Evolutionary conservation across 1,284 basidiomycete genomes (phyloP).

Genomic region (Fomitopsis palustris): DNA sequence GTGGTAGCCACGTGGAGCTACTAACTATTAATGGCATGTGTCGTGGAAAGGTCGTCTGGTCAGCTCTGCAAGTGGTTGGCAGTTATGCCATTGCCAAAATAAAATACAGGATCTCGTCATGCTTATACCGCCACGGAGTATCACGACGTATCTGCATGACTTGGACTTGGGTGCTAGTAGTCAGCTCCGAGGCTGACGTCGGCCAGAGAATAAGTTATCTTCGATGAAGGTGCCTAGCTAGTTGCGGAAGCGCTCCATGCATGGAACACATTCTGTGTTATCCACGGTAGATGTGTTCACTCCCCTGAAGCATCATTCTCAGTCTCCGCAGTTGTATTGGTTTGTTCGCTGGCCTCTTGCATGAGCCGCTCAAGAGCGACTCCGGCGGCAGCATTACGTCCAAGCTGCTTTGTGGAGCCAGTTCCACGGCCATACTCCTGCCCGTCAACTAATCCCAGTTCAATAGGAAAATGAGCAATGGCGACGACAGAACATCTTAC

Average conservation of each 20-base stretch:
- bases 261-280: neutral
- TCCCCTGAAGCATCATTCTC: neutral
- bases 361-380: conserved; percentile 38
- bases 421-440: conserved; percentile 39
- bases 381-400: conserved; percentile 53
- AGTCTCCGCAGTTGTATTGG: neutral
- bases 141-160: neutral
- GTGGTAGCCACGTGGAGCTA: neutral
- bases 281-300: no score
- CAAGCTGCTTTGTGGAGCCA: conserved; percentile 47
- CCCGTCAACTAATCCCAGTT: conserved; percentile 39
- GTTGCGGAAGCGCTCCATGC: neutral
- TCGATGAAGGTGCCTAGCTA: neutral
- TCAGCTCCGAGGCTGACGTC: neutral
- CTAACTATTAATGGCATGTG: neutral
- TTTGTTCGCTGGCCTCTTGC: no score
- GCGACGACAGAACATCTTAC: conserved; percentile 30
- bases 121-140: no score
- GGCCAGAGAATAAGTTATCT: neutral
- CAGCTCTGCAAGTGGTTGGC: no score
- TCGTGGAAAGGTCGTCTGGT: neutral
- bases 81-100: no score
- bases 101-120: no score
- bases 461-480: neutral
- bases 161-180: neutral